Evolutionary conservation across 2,329 filamentous ascomycete species (phyloP).

Genomic region (Sporothrix variecibatus): DNA sequence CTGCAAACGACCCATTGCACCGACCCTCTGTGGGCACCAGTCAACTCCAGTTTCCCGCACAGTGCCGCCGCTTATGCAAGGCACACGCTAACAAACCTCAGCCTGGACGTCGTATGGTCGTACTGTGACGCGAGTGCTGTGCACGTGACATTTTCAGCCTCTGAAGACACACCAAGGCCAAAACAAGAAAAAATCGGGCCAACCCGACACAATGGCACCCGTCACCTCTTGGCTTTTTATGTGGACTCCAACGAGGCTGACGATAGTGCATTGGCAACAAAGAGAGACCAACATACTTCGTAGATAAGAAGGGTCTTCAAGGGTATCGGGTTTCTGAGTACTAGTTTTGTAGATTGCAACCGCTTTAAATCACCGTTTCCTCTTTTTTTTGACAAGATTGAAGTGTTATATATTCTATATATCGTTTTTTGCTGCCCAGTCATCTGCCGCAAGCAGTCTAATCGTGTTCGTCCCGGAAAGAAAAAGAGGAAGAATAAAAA

Average conservation of each 20-base stretch:
- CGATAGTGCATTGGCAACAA: not conserved
- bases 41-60: not conserved
- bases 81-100: slow-evolving; percentile 12
- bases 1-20: not conserved
- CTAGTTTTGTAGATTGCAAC: too few species aligned
- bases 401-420: slow-evolving; percentile 9
- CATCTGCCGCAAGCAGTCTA: slow-evolving; percentile 6
- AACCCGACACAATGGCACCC: slow-evolving; percentile 8
- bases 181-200: not conserved
- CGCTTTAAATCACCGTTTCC: not conserved
- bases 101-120: not conserved
- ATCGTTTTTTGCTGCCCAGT: slow-evolving; percentile 4
- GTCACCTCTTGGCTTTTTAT: slow-evolving; percentile 18
- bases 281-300: not conserved
- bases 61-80: slow-evolving; percentile 23
- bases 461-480: not conserved
- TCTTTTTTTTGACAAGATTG: not conserved
- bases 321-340: not conserved
- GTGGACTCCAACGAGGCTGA: slow-evolving; percentile 19
- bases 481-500: not conserved
- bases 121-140: not conserved
- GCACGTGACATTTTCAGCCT: not conserved
- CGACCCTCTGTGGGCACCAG: not conserved
- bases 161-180: not conserved
- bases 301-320: not conserved